Percentiles rank a stretch among this genome's conserved stretches.
phyloP scores from a whole-genome alignment of 164 flowering plant genomes.

The Stephania cephalantha region DNA sequence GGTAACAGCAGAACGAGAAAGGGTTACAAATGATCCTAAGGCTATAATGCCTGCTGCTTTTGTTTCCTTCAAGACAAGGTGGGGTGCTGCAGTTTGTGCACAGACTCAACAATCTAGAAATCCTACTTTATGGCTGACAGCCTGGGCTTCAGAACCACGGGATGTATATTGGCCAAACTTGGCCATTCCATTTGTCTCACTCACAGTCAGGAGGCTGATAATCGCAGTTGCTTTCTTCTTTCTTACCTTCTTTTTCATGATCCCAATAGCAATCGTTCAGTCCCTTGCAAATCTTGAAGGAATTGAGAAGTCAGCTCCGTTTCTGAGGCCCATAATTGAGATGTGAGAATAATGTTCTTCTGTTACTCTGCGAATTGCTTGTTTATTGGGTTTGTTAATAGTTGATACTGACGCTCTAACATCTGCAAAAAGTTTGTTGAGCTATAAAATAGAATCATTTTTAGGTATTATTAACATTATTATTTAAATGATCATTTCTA shows the following conservation, averaged over 20 bases:
- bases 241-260: constrained; percentile 88
- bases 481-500: background rate
- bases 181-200: constrained; percentile 75
- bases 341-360: constrained; percentile 18
- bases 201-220: constrained; percentile 60
- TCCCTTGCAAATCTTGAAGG: constrained; percentile 83
- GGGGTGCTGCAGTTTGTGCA: constrained; percentile 96
- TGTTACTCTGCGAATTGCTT: background rate
- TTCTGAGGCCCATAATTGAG: constrained; percentile 51
- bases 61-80: constrained; percentile 81
- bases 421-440: background rate
- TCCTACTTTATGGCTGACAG: constrained; percentile 86
- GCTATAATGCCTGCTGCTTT: constrained; percentile 81
- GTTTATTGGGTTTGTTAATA: background rate
- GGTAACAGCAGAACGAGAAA: constrained; percentile 51
- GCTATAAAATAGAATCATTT: background rate
- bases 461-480: background rate
- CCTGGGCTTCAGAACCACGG: constrained; percentile 94
- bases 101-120: constrained; percentile 87
- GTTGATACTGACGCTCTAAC: background rate
- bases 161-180: constrained; percentile 84
- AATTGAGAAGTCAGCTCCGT: constrained; percentile 62
- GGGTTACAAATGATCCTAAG: constrained; percentile 37
- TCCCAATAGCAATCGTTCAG: constrained; percentile 85
- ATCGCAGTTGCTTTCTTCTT: constrained; percentile 73